phyloP scores from a whole-genome alignment of 1,139 yeast species.

The Yamadazyma trypodendri region DNA sequence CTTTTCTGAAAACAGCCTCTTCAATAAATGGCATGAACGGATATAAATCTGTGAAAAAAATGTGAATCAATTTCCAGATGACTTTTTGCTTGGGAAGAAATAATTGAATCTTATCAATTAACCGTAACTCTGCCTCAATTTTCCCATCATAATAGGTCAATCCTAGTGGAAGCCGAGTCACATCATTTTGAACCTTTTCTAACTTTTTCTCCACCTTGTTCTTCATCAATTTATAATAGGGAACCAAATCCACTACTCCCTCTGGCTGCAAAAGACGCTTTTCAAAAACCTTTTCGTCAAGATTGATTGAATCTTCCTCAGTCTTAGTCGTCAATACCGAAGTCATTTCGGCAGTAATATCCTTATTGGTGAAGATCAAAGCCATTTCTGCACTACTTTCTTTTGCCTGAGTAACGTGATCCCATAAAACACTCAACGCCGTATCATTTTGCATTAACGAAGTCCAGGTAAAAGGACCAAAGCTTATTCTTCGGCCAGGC shows the following conservation, averaged over 20 bases:
- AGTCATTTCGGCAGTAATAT: constrained; percentile 24
- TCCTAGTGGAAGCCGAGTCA: constrained; percentile 27
- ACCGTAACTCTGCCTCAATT: constrained; percentile 28
- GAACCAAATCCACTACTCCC: constrained; percentile 37
- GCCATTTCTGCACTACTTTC: constrained; percentile 23
- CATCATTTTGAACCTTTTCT: constrained; percentile 14
- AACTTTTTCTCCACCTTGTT: constrained; percentile 15
- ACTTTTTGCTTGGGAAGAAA: constrained; percentile 33
- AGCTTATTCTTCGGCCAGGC: constrained; percentile 31
- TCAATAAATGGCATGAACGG: constrained; percentile 41
- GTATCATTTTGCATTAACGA: constrained; percentile 49
- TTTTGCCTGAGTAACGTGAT: constrained; percentile 25
- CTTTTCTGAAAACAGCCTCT: constrained; percentile 24
- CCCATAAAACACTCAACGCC: constrained; percentile 37
- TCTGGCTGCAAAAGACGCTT: constrained; percentile 34
- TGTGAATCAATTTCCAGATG: constrained; percentile 30
- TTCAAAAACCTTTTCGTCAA: constrained; percentile 28
- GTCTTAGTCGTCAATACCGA: constrained; percentile 19
- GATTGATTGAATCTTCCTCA: constrained; percentile 12
- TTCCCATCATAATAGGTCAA: constrained; percentile 30
- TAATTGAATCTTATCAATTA: constrained; percentile 30
- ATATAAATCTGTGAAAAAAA: constrained; percentile 32
- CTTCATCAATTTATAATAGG: constrained; percentile 29
- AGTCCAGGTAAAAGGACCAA: constrained; percentile 52
- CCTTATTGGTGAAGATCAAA: constrained; percentile 18